Conservation (phyloP, 2,329 filamentous ascomycete species). For the Celoporthe dispersa region DNA sequence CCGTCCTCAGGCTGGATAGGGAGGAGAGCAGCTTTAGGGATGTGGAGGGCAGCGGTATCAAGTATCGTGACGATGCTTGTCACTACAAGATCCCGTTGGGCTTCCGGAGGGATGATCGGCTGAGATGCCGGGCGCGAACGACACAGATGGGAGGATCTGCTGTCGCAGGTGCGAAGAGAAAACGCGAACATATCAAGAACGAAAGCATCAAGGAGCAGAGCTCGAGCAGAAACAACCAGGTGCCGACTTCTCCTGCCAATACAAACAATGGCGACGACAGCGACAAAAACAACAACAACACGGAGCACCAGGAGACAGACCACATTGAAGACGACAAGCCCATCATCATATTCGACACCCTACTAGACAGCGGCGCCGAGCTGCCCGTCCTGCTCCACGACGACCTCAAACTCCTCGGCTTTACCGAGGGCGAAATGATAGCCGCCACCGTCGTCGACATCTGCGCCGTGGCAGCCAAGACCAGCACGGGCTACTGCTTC, state of each 20-base stretch:
- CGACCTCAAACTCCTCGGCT: slow-evolving; percentile 43
- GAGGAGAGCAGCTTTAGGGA: no score
- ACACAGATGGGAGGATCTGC: slow-evolving; percentile 1
- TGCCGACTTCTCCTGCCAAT: not conserved
- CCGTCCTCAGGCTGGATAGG: slow-evolving; percentile 33
- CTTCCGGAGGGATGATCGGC: slow-evolving; percentile 34
- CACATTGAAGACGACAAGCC: slow-evolving; percentile 33
- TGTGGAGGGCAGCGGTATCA: slow-evolving; percentile 17
- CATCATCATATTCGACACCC: slow-evolving; percentile 38
- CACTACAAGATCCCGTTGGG: slow-evolving; percentile 38
- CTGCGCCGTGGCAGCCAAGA: slow-evolving; percentile 32
- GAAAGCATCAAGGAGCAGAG: not conserved
- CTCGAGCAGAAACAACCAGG: not conserved
- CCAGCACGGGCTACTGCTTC: slow-evolving; percentile 36
- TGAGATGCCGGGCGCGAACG: slow-evolving; percentile 15
- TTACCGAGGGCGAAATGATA: slow-evolving; percentile 40
- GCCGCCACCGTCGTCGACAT: slow-evolving; percentile 37
- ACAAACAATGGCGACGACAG: not conserved
- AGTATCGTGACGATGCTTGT: slow-evolving; percentile 38
- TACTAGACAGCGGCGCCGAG: slow-evolving; percentile 51
- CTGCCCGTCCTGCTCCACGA: slow-evolving; percentile 42
- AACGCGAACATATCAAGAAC: not conserved
- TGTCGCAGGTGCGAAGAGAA: not conserved
- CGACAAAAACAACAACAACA: slow-evolving; percentile 10
- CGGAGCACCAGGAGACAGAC: not conserved